Conservation (phyloP, 108 stramenopile species). For the Conticribra weissflogii region DNA sequence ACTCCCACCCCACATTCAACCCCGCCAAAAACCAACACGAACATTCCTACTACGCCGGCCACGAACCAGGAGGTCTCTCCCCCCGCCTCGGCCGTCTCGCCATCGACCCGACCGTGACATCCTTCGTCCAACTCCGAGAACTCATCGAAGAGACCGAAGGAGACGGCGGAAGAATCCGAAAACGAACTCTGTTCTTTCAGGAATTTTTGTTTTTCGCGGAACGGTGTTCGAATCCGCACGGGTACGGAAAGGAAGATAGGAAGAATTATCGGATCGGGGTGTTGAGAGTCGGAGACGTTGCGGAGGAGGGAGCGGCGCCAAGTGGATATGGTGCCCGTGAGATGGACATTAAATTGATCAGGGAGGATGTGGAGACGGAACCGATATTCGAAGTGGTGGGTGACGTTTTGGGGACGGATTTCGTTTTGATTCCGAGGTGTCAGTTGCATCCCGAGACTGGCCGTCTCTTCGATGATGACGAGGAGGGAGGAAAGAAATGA, state of each 20-base stretch:
- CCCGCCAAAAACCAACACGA: constrained; percentile 8
- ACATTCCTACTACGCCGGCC: constrained; percentile 24
- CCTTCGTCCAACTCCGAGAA: constrained; percentile 18
- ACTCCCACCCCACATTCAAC: background rate
- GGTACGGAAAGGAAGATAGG: constrained; percentile 4
- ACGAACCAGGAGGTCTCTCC: constrained; percentile 20
- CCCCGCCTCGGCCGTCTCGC: constrained; percentile 5
- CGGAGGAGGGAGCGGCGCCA: too few relatives aligned
- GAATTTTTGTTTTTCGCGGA: constrained; percentile 25
- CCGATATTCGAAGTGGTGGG: constrained; percentile 11
- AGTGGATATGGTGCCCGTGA: background rate
- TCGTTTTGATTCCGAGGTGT: constrained; percentile 25
- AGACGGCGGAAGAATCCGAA: constrained; percentile 7
- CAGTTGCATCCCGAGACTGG: constrained; percentile 26
- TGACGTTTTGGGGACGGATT: constrained; percentile 5
- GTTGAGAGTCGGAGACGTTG: constrained; percentile 2
- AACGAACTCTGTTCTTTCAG: constrained; percentile 3
- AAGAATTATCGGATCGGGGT: constrained; percentile 13
- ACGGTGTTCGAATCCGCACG: constrained; percentile 21
- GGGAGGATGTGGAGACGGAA: constrained; percentile 8
- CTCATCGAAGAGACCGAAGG: constrained; percentile 12
- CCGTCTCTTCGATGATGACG: constrained; percentile 13
- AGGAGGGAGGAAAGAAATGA: background rate
- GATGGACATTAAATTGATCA: constrained; percentile 5
- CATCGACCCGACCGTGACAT: constrained; percentile 1